Evolutionary conservation across 75 land plant genomes (phyloP).

Genomic region (Larix kaempferi): DNA sequence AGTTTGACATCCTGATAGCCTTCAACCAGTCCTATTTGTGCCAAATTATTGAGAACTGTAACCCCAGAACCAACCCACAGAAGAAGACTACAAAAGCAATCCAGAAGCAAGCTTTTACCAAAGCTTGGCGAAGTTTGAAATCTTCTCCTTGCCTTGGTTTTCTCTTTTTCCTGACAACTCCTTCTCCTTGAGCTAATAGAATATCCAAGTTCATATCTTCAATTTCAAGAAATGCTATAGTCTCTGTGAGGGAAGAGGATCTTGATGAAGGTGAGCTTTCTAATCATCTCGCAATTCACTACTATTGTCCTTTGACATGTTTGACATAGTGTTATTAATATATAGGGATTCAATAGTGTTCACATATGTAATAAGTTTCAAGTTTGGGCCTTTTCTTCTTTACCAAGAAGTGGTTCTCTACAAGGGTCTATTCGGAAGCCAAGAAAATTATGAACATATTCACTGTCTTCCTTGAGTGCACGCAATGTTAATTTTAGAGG

Average conservation of each 20-base stretch:
- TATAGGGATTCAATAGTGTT: neutral
- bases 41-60: conserved; percentile 75
- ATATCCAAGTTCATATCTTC: conserved; percentile 28
- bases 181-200: conserved; percentile 70
- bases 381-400: neutral
- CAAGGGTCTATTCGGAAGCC: conserved; percentile 9
- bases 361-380: neutral
- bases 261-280: no score
- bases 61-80: conserved; percentile 78
- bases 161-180: conserved; percentile 55
- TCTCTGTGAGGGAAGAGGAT: no score
- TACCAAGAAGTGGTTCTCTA: conserved; percentile 9
- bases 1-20: conserved; percentile 64
- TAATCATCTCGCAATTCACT: neutral
- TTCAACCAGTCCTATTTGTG: conserved; percentile 81
- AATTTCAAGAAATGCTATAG: no score
- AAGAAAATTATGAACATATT: neutral
- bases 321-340: neutral
- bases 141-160: conserved; percentile 75
- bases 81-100: conserved; percentile 69
- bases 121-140: conserved; percentile 62
- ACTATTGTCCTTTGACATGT: neutral
- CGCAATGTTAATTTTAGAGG: conserved; percentile 50
- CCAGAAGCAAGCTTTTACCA: conserved; percentile 89
- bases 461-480: conserved; percentile 6